Conservation (phyloP, 2,329 filamentous ascomycete genomes). For the Colletotrichum scovillei region DNA sequence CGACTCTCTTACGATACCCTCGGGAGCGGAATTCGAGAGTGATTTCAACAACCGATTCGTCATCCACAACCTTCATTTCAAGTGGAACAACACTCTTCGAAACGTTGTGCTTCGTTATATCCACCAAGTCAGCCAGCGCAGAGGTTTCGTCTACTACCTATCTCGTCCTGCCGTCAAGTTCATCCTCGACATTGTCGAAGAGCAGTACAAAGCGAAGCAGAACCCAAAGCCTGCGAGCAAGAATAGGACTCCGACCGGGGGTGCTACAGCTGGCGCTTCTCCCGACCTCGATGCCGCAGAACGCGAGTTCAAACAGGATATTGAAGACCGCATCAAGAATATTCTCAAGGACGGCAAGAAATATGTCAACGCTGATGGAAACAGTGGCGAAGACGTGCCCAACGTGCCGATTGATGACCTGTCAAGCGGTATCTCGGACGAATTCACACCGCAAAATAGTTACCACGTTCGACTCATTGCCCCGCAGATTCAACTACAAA, state of each 20-base stretch:
- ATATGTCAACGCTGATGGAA: conserved; percentile 80
- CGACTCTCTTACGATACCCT: conserved; percentile 72
- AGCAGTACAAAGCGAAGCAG: conserved; percentile 81
- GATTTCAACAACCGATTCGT: conserved; percentile 99
- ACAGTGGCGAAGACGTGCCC: conserved; percentile 40
- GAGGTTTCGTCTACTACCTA: conserved; percentile 98
- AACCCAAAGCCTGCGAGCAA: conserved; percentile 42
- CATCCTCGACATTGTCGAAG: conserved; percentile 96
- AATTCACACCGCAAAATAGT: conserved; percentile 91
- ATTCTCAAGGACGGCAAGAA: conserved; percentile 86
- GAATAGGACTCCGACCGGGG: conserved; percentile 39
- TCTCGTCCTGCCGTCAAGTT: conserved; percentile 97
- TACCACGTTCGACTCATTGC: conserved; percentile 96
- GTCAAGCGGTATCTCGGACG: conserved; percentile 81
- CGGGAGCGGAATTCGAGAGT: conserved; percentile 84
- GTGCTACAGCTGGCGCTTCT: conserved; percentile 38
- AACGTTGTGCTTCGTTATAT: conserved; percentile 98
- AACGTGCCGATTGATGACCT: conserved; percentile 69
- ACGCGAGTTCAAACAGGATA: conserved; percentile 70
- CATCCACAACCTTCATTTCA: conserved; percentile 95
- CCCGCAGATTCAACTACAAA: conserved; percentile 97
- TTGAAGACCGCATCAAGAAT: conserved; percentile 88
- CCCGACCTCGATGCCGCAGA: conserved; percentile 56
- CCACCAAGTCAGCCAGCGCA: conserved; percentile 94
- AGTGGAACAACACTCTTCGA: conserved; percentile 96